Conservation (phyloP, 768 basidiomycete species). For the Tremella fuciformis region DNA sequence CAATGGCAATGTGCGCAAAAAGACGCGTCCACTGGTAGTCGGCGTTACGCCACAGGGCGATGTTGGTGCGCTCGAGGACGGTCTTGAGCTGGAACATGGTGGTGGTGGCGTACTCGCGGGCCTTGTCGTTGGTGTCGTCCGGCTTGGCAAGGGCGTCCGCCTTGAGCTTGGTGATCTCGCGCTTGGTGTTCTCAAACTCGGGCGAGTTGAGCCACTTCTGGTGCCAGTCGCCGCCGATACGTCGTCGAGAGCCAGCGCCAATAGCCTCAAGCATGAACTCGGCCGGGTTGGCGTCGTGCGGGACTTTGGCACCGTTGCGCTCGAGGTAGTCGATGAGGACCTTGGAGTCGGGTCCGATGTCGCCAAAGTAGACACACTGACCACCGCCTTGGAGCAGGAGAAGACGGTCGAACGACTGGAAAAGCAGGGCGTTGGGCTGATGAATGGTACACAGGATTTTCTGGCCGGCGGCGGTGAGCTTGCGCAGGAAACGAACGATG, state of each 20-base stretch:
- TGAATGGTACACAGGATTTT: conserved; percentile 90
- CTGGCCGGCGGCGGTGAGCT: conserved; percentile 75
- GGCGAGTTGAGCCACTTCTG: conserved; percentile 76
- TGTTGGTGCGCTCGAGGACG: conserved; percentile 66
- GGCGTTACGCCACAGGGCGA: conserved; percentile 75
- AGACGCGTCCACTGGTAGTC: conserved; percentile 81
- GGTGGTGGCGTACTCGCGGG: conserved; percentile 58
- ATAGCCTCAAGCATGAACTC: conserved; percentile 60
- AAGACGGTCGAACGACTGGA: conserved; percentile 76
- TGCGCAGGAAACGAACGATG: conserved; percentile 62
- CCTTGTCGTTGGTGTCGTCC: conserved; percentile 7
- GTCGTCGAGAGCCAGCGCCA: conserved; percentile 63
- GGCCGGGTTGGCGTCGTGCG: conserved; percentile 67
- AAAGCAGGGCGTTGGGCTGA: conserved; percentile 81
- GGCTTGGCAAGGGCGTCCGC: conserved; percentile 35
- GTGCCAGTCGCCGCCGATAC: conserved; percentile 76
- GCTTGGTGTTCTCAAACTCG: conserved; percentile 56
- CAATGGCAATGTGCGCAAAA: conserved; percentile 64
- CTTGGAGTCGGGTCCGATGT: conserved; percentile 57
- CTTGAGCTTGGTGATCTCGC: conserved; percentile 57
- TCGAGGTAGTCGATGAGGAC: conserved; percentile 76
- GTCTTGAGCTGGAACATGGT: conserved; percentile 70
- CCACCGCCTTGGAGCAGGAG: conserved; percentile 76
- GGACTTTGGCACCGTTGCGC: conserved; percentile 65
- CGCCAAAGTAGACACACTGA: conserved; percentile 69